Base-by-base conservation (phyloP, 2,329 filamentous ascomycete species). In the Calonectria crousiana region DNA sequence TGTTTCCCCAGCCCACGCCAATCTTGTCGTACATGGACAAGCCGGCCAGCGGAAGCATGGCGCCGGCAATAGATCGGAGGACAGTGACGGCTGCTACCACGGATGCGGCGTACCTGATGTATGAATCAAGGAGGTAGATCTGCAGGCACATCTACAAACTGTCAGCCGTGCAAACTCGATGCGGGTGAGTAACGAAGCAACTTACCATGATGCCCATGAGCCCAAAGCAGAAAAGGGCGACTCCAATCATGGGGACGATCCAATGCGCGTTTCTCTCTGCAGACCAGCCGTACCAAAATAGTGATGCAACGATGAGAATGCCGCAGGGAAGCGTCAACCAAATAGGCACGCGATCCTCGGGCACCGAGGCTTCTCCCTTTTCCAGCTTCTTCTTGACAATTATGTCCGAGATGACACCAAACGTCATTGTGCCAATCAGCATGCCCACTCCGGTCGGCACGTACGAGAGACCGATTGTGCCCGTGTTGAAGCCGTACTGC, bases 1-100 rank as follows among this genome's bases (percentile, higher is more conserved):
- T 84, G 44, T 85, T 86, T 8, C 69, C 88, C 88, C 78, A 93
- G 77, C 81, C 92, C 72, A 77, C 90, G 82, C 76, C 85, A 0
- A 88, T 78, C n/a, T 81, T 78, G 23, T 83, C 78, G 62, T 84
- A 84, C 79, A 84, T 80, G 16, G 85, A 84, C 2, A 86, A 82
- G 0, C 91, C 92, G 2, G 90, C 91, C 1, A 93, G 83, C 0
- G 92, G 92, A 13, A 93, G 88, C 32, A 95, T 92, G 0, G 89
- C 92, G 0, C 91, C 92, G n/a, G 91, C 92, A 73, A 95, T 82
- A 0, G 90, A 93, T 71, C 82, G 77, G 1, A 83, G 73, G 5
- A 83, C 79, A 0, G 82, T 83, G 26, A 78, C 72, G 1, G 82
- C 81, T 0, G 82, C 82, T 5, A 82, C 77, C 1, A 79, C 82